Percentiles rank a stretch among this genome's conserved stretches.
These are phyloP conservation scores for Gracilaria domingensis DNA, from an alignment of 23 red algal genomes.

Conservation along the genomic window DNA sequence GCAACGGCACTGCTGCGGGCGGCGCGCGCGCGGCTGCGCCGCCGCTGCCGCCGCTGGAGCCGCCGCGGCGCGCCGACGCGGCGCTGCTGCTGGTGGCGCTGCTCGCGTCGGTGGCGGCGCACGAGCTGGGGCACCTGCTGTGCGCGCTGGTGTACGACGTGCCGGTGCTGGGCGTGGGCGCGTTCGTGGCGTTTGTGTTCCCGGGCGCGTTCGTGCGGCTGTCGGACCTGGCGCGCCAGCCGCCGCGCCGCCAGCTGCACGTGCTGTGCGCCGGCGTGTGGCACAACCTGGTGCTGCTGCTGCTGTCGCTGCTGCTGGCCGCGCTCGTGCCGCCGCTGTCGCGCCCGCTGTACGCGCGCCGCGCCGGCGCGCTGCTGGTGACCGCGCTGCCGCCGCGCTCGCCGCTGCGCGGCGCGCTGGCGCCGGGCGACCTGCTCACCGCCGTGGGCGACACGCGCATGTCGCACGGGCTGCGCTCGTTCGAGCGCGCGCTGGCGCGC, in stretches of 20 bases:
- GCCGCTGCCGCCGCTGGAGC: slow-evolving; percentile 26
- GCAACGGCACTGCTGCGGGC: too few relatives aligned
- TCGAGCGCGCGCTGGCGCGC: not conserved
- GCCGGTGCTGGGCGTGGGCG: slow-evolving; percentile 50
- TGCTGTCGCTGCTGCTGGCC: not conserved
- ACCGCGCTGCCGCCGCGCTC: slow-evolving; percentile 30
- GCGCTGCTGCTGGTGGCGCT: slow-evolving; percentile 47
- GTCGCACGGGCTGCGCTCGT: not conserved
- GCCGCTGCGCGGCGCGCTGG: not conserved
- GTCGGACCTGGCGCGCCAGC: not conserved
- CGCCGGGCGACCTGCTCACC: slow-evolving; percentile 47
- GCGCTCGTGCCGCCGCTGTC: slow-evolving; percentile 32
- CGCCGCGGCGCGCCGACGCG: slow-evolving; percentile 19
- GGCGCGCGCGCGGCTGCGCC: slow-evolving; percentile 11
- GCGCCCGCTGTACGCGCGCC: not conserved
- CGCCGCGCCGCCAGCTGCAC: slow-evolving; percentile 15
- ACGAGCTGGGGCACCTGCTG: slow-evolving; percentile 80
- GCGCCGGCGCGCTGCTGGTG: slow-evolving; percentile 41
- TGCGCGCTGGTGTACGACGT: slow-evolving; percentile 46
- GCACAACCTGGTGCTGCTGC: slow-evolving; percentile 58
- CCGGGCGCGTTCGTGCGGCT: slow-evolving; percentile 79
- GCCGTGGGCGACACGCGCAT: not conserved
- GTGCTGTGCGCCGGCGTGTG: slow-evolving; percentile 78
- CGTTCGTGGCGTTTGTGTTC: slow-evolving; percentile 68
- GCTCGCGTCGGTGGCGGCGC: slow-evolving; percentile 42